Conservation (phyloP, 352 stramenopile genomes). For the Globisporangium orthogonon region DNA sequence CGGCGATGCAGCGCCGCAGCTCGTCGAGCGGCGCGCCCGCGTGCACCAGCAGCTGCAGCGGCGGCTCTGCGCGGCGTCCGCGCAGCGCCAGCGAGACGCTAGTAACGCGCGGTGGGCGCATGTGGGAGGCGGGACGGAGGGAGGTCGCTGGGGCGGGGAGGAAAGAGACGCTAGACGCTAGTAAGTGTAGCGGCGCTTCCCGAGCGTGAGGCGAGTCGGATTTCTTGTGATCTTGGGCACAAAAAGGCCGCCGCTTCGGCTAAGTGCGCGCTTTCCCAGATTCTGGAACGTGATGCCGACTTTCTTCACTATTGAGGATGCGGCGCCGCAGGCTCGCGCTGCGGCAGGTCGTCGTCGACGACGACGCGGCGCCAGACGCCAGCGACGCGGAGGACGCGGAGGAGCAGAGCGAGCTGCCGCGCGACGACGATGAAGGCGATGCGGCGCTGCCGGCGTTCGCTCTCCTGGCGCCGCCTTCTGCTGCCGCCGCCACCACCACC, state of each 20-base stretch:
- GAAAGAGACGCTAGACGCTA: neutral
- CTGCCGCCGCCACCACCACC: no score
- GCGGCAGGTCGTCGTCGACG: conserved; percentile 18
- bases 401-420: neutral
- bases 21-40: conserved; percentile 30
- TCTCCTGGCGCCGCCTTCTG: no score
- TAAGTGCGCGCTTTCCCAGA: neutral
- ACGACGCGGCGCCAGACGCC: neutral
- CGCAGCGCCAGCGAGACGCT: conserved; percentile 30
- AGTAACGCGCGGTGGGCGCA: conserved; percentile 19
- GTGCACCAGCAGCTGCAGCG: conserved; percentile 35
- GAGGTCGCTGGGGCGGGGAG: neutral
- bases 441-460: no score
- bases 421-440: neutral
- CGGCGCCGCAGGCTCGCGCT: conserved; percentile 17
- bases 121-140: neutral
- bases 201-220: conserved; percentile 1
- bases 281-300: neutral
- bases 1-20: conserved; percentile 40
- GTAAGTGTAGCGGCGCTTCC: neutral
- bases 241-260: neutral
- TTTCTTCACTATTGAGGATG: conserved; percentile 12
- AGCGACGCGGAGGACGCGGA: neutral
- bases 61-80: conserved; percentile 1
- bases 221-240: neutral